Evolutionary conservation across 257 asterid species (phyloP).

Genomic region (Nicotiana noctiflora): DNA sequence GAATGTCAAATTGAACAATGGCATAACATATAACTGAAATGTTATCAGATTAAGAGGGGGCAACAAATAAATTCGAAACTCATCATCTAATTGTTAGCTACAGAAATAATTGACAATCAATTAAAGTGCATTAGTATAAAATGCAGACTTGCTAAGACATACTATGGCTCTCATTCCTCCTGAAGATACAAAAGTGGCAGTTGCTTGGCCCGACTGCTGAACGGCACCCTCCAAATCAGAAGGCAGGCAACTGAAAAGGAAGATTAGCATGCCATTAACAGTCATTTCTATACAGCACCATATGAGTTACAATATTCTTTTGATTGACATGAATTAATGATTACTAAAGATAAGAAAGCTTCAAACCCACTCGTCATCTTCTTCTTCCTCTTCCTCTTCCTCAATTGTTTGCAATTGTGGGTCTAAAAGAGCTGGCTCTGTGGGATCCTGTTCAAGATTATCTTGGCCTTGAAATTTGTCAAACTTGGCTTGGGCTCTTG

Average conservation of each 20-base stretch:
- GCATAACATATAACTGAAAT: neutral
- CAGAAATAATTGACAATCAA: neutral
- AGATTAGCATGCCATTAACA: neutral
- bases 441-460: constrained; percentile 16
- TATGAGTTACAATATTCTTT: neutral
- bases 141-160: constrained; percentile 18
- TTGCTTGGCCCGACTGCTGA: constrained; percentile 78
- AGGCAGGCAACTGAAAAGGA: constrained; percentile 72
- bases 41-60: neutral
- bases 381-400: constrained; percentile 30
- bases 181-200: constrained; percentile 67
- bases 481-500: constrained; percentile 56
- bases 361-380: constrained; percentile 64
- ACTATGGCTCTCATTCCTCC: constrained; percentile 92
- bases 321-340: neutral
- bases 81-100: neutral
- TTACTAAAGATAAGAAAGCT: neutral
- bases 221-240: constrained; percentile 96
- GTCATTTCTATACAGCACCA: neutral
- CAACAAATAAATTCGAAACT: neutral
- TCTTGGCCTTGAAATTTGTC: constrained; percentile 66
- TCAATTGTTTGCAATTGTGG: constrained; percentile 17
- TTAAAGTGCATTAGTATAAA: neutral
- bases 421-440: constrained; percentile 5
- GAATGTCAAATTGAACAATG: neutral